Base-by-base conservation (phyloP, 1,139 yeast genomes). In the Pichia sp. region DNA sequence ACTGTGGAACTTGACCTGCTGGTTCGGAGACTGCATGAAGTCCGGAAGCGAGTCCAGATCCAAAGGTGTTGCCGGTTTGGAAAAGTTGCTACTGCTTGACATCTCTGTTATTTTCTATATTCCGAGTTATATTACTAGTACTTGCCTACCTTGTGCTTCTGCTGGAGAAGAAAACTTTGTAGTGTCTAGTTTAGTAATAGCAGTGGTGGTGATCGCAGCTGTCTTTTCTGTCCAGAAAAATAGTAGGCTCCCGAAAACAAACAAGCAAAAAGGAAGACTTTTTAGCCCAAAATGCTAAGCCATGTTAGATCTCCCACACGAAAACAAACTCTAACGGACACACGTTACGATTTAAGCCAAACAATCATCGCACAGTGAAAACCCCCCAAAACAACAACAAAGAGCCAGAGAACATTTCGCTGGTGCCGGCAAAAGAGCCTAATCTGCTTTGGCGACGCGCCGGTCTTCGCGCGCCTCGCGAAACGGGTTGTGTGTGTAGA, bases 1-100 rank as follows among this genome's bases (percentile, higher is more conserved):
- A 7, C 70, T 67, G 52, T 69, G 66, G 49, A 68, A 68, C 43
- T 65, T 61, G 13, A 69, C 68, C 40, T 68, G 66, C 4, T 67
- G 67, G 10, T 51, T 52, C 3, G 66, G 57, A 1, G 59, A 48
- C 46, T 68, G 60, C 63, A 70, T 53, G 52, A 69, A 70, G 47
- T 57, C 61, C 6, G 73, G 73, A 10, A 69, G 57, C 1, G 67
- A 53, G 8, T 60, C 57, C 45, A 68, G 53, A 8, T 62, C 59
- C 6, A 63, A 49, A 15, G 57, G 55, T 41, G 45, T 6, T 13
- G 7, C 15, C 32, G 41, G 30, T n/a, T 41, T 38, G 6, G 19
- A 34, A 5, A 34, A 47, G 10, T 36, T 36, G 16, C 13, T 51
- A 29, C 4, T 19, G 19, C 15, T 34, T 11, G 31, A 15, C 42